Conservation (phyloP, 441 rosid species). For the Oxalis stricta region DNA sequence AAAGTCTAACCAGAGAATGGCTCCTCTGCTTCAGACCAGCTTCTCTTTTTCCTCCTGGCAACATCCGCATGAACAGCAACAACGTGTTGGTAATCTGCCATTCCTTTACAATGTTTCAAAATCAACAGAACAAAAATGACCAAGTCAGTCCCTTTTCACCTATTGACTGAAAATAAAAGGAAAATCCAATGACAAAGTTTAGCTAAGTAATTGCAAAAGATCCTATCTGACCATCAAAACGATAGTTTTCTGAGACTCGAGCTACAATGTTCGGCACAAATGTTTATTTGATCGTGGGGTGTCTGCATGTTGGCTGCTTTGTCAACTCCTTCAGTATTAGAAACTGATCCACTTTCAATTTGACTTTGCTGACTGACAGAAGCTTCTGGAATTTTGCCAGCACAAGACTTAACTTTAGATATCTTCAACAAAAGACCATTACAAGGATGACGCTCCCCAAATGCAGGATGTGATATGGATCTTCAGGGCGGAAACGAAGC, state of each 20-base stretch:
- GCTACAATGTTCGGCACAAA: slow-evolving; percentile 68
- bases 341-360: slow-evolving; percentile 9
- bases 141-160: slow-evolving; percentile 1
- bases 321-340: slow-evolving; percentile 14
- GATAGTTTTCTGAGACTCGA: slow-evolving; percentile 53
- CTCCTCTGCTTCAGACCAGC: slow-evolving; percentile 39
- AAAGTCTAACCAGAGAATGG: slow-evolving; percentile 34
- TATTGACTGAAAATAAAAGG: background rate
- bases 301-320: slow-evolving; percentile 14
- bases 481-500: slow-evolving; percentile 83
- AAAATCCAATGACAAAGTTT: background rate
- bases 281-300: slow-evolving; percentile 13
- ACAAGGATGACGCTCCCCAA: slow-evolving; percentile 50
- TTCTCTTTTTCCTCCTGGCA: slow-evolving; percentile 57
- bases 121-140: background rate
- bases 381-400: slow-evolving; percentile 13
- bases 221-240: slow-evolving; percentile 52
- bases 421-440: slow-evolving; percentile 45
- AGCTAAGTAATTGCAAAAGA: background rate
- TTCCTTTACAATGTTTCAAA: slow-evolving; percentile 34
- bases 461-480: slow-evolving; percentile 72
- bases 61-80: slow-evolving; percentile 71
- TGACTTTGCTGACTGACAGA: slow-evolving; percentile 4
- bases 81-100: slow-evolving; percentile 95
- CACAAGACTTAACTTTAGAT: slow-evolving; percentile 26